These are phyloP conservation scores for Cystodermella granulosa DNA, from an alignment of 1,284 basidiomycete species.

Conservation along the genomic window DNA sequence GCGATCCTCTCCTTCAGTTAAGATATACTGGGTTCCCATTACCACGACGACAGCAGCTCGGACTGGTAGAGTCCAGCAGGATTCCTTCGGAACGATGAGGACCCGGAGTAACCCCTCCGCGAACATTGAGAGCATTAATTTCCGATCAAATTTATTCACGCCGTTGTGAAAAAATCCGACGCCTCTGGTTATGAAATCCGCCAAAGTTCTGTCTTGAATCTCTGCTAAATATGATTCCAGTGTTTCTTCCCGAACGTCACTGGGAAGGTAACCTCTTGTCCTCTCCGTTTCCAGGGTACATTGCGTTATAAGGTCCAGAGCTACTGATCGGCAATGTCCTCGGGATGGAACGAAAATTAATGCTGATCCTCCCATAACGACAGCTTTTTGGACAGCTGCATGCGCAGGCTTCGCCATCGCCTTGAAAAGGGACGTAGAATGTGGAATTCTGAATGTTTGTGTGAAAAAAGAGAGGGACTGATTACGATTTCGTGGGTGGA, in stretches of 20 bases:
- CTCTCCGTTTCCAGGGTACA: constrained; percentile 75
- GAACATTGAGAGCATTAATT: constrained; percentile 78
- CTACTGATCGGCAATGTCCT: constrained; percentile 72
- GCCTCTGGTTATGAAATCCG: constrained; percentile 81
- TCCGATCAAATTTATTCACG: constrained; percentile 66
- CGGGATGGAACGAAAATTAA: constrained; percentile 91
- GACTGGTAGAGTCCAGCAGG: constrained; percentile 82
- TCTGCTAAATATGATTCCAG: constrained; percentile 60
- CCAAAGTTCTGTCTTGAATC: constrained; percentile 63
- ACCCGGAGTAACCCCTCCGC: constrained; percentile 78
- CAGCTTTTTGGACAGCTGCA: constrained; percentile 49
- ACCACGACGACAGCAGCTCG: constrained; percentile 78
- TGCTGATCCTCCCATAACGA: constrained; percentile 45
- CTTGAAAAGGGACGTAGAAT: constrained; percentile 85
- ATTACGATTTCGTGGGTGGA: constrained; percentile 79
- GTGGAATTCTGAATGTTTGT: constrained; percentile 81
- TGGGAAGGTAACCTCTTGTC: constrained; percentile 65
- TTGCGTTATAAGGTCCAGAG: constrained; percentile 82
- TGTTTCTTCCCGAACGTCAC: constrained; percentile 49
- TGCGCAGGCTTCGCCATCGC: constrained; percentile 91
- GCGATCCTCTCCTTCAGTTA: constrained; percentile 51
- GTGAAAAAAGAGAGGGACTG: constrained; percentile 68
- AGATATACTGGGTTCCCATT: constrained; percentile 86
- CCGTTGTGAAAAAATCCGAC: constrained; percentile 85
- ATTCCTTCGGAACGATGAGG: constrained; percentile 76